Base-by-base conservation (phyloP, 2,329 filamentous ascomycete genomes). In the Leptographium wingfieldii region DNA sequence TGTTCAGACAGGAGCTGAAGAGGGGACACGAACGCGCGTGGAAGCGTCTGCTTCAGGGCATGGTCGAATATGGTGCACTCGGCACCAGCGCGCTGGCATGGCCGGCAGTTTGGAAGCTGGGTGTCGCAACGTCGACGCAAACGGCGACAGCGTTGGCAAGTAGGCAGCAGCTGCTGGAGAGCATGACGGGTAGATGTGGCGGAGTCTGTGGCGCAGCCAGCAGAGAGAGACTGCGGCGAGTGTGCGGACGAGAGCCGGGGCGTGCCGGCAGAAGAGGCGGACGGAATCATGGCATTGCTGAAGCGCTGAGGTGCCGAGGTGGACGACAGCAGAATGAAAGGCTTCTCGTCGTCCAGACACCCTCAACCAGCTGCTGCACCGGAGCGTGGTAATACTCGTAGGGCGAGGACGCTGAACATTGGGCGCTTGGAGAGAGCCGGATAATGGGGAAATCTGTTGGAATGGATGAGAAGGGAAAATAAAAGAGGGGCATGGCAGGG, bases 101-200 rank as follows among this genome's bases (percentile, higher is more conserved):
- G 57, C 12, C 56, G 55, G 51, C 63, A 65, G 59, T 54, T 51
- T 14, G 63, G 63, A 12, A 65, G 62, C 52, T 63, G 60, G 6
- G 63, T 63, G 46, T 65, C 63, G 55, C 62, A 63, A 33, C 61
- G 63, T 31, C 63, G 62, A 11, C 63, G 60, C 10, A 64, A 62
- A 0, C 60, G 63, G 2, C 63, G 60, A 22, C 63, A 64, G 14
- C 63, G 60, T 14, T 63, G 63, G 33, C 63, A 65, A 2, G 63
- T 63, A 0, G 63, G 63, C 33, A 65, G 56, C 25, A 62, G 54
- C 40, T 63, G 62, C 48, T 63, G 63, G 10, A 65, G 60, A 5
- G 52, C 49, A 5, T 55, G 40, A 14, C 49, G 49, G 49, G 27
- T 27, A 5, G 25, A 19, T 11, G 27, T 19, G 6, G 12, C 27